Percentiles rank a stretch among this genome's conserved stretches.
Evolutionary conservation across 1,139 yeast species (phyloP).

Genomic region (Pichia sp.): DNA sequence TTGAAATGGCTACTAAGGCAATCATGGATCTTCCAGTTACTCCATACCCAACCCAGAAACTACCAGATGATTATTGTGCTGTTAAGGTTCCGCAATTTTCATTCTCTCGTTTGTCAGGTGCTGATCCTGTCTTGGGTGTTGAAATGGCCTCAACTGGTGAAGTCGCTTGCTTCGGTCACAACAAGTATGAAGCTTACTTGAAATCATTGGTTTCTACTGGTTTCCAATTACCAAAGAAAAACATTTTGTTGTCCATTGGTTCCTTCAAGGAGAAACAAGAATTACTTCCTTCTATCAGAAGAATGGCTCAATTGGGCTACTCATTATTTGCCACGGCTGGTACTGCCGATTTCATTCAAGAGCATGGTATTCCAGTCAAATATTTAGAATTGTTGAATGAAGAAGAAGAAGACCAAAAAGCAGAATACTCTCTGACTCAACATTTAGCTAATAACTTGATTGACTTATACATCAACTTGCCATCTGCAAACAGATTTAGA

Average conservation of each 20-base stretch:
- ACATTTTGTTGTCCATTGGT: constrained; percentile 89
- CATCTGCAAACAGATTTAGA: constrained; percentile 94
- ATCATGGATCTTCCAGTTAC: constrained; percentile 82
- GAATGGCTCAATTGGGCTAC: constrained; percentile 79
- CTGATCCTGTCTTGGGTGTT: constrained; percentile 97
- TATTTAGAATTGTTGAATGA: constrained; percentile 81
- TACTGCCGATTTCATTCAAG: constrained; percentile 96
- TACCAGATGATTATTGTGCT: constrained; percentile 94
- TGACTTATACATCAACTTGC: constrained; percentile 93
- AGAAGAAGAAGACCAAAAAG: constrained; percentile 68
- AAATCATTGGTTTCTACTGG: constrained; percentile 94
- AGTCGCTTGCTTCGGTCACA: constrained; percentile 94
- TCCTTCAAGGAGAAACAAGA: constrained; percentile 97
- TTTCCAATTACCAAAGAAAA: constrained; percentile 90
- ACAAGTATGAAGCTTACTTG: constrained; percentile 95
- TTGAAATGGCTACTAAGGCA: constrained; percentile 97
- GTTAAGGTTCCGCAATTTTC: constrained; percentile 98
- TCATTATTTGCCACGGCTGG: constrained; percentile 97
- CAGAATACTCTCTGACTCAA: constrained; percentile 92
- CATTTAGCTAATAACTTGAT: constrained; percentile 96
- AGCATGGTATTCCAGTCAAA: constrained; percentile 90
- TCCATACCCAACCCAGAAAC: constrained; percentile 84
- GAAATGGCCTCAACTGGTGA: constrained; percentile 99
- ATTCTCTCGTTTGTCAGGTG: constrained; percentile 95
- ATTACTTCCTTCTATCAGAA: constrained; percentile 80